Percentiles rank a stretch among this genome's conserved stretches.
Conservation (phyloP, 75 land plant species). For the Larix kaempferi region DNA sequence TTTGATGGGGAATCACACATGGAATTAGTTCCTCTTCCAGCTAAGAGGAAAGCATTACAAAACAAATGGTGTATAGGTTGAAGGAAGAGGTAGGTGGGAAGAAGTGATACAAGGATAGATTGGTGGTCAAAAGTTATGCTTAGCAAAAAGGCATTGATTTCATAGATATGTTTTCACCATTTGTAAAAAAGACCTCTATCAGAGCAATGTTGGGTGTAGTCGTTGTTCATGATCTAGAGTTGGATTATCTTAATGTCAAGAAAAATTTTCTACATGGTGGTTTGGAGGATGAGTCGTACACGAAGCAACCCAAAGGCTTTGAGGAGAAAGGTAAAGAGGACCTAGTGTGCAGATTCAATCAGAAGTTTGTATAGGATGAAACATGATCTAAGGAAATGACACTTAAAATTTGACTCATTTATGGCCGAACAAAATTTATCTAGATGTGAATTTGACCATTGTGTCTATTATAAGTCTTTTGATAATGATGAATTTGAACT, state of each 20-base stretch:
- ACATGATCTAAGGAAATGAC: background rate
- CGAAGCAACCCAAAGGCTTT: background rate
- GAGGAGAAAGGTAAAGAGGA: background rate
- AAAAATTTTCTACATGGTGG: constrained; percentile 10
- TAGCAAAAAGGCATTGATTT: constrained; percentile 12
- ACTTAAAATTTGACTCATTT: background rate
- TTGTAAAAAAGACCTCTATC: constrained; percentile 2
- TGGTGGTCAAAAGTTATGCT: constrained; percentile 1
- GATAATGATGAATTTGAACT: background rate
- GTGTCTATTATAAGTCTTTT: background rate
- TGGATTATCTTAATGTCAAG: background rate
- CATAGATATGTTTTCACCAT: constrained; percentile 6
- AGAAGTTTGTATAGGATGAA: background rate
- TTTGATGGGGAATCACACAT: constrained; percentile 8
- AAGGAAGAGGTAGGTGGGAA: background rate
- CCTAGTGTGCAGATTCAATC: background rate
- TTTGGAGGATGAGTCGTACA: background rate
- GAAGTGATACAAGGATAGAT: constrained; percentile 1
- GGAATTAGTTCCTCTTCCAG: background rate
- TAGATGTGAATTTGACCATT: background rate
- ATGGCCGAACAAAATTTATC: too few species aligned
- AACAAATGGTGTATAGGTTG: background rate
- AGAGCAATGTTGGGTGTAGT: background rate
- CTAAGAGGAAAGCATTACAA: background rate
- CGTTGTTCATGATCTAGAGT: background rate